phyloP scores from a whole-genome alignment of 352 stramenopile species.

The Globisporangium nunn region DNA sequence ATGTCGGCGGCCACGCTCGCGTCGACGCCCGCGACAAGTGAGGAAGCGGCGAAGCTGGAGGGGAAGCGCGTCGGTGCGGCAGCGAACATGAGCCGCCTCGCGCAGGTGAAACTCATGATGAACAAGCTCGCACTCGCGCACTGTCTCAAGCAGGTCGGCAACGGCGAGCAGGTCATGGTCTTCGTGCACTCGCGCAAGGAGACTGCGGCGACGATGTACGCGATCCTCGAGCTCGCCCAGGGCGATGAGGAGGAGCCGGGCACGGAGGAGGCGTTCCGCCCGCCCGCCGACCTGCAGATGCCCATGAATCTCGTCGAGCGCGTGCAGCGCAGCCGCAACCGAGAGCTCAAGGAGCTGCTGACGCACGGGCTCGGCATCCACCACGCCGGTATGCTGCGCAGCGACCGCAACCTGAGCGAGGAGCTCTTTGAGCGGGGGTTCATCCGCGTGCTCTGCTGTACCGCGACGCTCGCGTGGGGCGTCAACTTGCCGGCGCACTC shows the following conservation, averaged over 20 bases:
- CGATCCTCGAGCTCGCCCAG: conserved; percentile 87
- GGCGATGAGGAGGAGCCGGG: conserved; percentile 51
- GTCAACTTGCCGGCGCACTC: conserved; percentile 98
- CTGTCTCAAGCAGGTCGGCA: conserved; percentile 56
- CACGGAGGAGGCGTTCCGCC: conserved; percentile 52
- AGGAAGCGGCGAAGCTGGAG: conserved; percentile 37
- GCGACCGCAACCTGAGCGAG: conserved; percentile 94
- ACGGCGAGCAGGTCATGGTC: conserved; percentile 94
- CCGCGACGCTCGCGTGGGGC: conserved; percentile 98
- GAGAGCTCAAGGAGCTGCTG: conserved; percentile 93
- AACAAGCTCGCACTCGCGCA: conserved; percentile 78
- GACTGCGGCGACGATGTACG: conserved; percentile 92
- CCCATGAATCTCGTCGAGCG: conserved; percentile 46
- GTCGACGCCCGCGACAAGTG: conserved; percentile 36
- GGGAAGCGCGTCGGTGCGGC: conserved; percentile 16
- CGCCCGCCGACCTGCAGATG: conserved; percentile 48
- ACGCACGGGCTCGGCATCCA: conserved; percentile 95
- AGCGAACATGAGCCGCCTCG: conserved; percentile 45
- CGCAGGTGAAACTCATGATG: conserved; percentile 74
- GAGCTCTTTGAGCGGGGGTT: conserved; percentile 96
- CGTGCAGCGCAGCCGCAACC: conserved; percentile 92
- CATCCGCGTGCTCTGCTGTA: conserved; percentile 98
- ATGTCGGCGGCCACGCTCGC: conserved; percentile 40
- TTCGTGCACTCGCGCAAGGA: conserved; percentile 99
- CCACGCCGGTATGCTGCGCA: conserved; percentile 97